These are phyloP conservation scores for Rhododendron henanense DNA, from an alignment of 148 eudicot species.

Conservation along the genomic window DNA sequence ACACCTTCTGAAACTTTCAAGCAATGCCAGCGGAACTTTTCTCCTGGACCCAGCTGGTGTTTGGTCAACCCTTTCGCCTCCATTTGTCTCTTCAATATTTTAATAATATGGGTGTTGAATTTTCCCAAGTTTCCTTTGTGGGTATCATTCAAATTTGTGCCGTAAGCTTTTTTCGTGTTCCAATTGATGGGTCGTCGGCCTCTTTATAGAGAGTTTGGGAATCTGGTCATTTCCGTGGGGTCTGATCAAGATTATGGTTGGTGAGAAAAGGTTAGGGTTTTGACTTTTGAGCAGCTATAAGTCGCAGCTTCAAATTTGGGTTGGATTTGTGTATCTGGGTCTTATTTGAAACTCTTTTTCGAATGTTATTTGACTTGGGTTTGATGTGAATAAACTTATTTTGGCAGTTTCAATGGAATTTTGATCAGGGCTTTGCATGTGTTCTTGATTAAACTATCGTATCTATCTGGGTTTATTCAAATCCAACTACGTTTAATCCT, in stretches of 20 bases:
- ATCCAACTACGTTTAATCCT: background rate
- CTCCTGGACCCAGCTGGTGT: background rate
- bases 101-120: background rate
- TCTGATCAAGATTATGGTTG: constrained; percentile 1
- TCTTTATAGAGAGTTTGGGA: background rate
- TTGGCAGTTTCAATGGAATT: background rate
- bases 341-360: background rate
- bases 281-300: background rate
- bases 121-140: background rate
- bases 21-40: background rate
- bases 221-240: constrained; percentile 1
- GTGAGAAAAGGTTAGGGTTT: constrained; percentile 6
- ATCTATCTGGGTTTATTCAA: constrained; percentile 3
- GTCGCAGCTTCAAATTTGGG: background rate
- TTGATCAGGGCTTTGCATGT: background rate
- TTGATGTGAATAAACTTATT: background rate
- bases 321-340: background rate
- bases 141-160: constrained; percentile 1
- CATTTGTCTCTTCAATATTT: background rate
- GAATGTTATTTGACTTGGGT: background rate
- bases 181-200: background rate
- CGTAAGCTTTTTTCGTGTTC: background rate
- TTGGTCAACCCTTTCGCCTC: background rate
- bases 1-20: background rate
- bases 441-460: constrained; percentile 7